Evolutionary conservation across 768 basidiomycete species (phyloP), one percentile per base, ranked within the genome.

Genomic region (Russula virescens): DNA sequence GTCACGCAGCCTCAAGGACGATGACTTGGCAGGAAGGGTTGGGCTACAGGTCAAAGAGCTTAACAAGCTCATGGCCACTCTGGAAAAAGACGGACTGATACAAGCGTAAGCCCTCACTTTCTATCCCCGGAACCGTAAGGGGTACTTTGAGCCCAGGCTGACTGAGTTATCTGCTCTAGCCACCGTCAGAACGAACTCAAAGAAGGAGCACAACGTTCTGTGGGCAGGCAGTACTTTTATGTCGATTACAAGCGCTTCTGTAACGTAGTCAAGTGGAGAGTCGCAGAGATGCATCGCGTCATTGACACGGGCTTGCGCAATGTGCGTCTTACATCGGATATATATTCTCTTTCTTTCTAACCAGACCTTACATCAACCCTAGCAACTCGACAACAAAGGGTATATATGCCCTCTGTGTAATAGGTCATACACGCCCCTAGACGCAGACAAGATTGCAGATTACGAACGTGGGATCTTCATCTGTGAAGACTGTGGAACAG

Each of bases 311-410:
- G 86, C 57, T 79, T 96, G 68, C 88, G 94, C 66, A 93, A 95
- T 74, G 95, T 94, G 63, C 60, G 84, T 45, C 60, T 54, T 34
- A 34, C 43, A 23, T 5, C 38, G 14, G 21, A 7, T 50, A 25
- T 38, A 40, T 28, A 16, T 14, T 18, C 50, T 25, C 18, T 31
- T 13, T 21, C 46, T 26, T 1, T 23, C 46, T 26, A 54, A 49
- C 57, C 13, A 25, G 43, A n/a, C 19, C 46, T 54, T 7, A n/a
- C 42, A 19, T 8, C 16, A 16, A 38, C 38, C 23, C 38, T 69
- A 98, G 95, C 94, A 98, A 77, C 84, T 97, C 64, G 93, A 95
- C 65, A 92, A 94, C 72, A 92, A 96, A 75, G 97, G 96, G n/a
- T 98, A 97, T 74, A 86, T 95, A 62, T 99, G 96, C 73, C 88